A percentile compares a stretch with the other conserved stretches of the same genome.
These are phyloP conservation scores for Trematosphaeria pertusa DNA, from an alignment of 2,329 filamentous ascomycete genomes.

Conservation along the genomic window DNA sequence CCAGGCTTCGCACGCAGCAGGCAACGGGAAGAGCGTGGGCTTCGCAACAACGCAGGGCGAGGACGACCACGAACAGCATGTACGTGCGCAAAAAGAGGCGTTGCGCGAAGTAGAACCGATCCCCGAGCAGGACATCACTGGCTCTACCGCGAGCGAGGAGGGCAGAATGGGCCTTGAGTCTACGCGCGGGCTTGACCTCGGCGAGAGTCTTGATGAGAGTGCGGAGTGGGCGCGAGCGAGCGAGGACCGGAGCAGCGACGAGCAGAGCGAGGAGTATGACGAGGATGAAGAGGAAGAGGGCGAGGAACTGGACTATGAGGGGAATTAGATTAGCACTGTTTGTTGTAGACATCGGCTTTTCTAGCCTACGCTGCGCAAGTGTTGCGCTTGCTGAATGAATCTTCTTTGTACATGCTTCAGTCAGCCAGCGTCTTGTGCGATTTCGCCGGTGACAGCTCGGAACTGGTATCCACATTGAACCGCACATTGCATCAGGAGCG, in stretches of 20 bases:
- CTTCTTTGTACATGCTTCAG: too few relatives aligned
- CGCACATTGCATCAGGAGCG: too few relatives aligned
- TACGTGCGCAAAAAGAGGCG: too few relatives aligned
- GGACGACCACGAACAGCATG: slow-evolving; percentile 19
- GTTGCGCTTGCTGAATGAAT: too few relatives aligned
- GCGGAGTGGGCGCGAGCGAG: slow-evolving; percentile 47
- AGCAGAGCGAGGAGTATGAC: slow-evolving; percentile 47
- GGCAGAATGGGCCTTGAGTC: slow-evolving; percentile 22
- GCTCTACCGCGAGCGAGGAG: slow-evolving; percentile 9
- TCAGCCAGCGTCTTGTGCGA: too few relatives aligned
- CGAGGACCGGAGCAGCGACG: slow-evolving; percentile 29
- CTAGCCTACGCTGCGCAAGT: too few relatives aligned
- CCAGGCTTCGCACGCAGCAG: slow-evolving; percentile 15
- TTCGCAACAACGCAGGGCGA: slow-evolving; percentile 35
- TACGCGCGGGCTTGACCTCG: slow-evolving; percentile 35
- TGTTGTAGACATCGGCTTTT: too few relatives aligned
- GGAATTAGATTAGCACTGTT: slow-evolving; percentile 25
- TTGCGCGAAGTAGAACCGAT: slow-evolving; percentile 42
- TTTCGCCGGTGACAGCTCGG: too few relatives aligned
- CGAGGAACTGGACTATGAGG: slow-evolving; percentile 31
- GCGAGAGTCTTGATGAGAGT: slow-evolving; percentile 40
- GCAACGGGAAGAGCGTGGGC: slow-evolving; percentile 30
- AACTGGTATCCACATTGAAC: too few relatives aligned
- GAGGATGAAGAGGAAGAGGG: slow-evolving; percentile 47
- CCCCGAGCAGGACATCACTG: slow-evolving; percentile 30